Base-by-base conservation (phyloP, 306 rosid genomes). In the Mimosa pudica region DNA sequence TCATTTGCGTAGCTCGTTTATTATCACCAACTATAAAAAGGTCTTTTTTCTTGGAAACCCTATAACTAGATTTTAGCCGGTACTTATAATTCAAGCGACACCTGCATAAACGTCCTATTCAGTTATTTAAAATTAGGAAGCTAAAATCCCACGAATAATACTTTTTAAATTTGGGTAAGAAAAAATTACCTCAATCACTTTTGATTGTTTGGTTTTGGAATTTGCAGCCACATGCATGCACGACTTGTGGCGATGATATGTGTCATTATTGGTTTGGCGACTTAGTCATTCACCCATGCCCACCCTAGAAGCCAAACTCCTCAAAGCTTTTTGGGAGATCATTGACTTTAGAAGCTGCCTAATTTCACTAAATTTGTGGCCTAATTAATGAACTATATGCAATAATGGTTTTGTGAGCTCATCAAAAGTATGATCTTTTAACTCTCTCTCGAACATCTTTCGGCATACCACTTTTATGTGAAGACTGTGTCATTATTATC, bases 341-440 rank as follows among this genome's bases (percentile, higher is more conserved):
- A 81, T 87, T 83, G 90, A 79, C 82, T 85, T 84, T 58, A 66
- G 35, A 49, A 67, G 83, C 70, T 24, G 73, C 87, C 85, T 82
- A 83, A 86, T 67, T 77, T 77, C 79, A 77, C 63, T 65, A 55
- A 35, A 52, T 77, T 58, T 60, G 46, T 38, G 41, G 66, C 54
- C 67, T 76, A 76, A 79, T 84, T 64, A 75, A 77, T 84, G 89
- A 83, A 71, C 74, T 44, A 42, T 10, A 4, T 8, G 18, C 74
- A 84, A 85, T 72, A 83, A 80, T 89, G 80, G 79, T 76, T 10
- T 73, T 83, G 77, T 65, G 75, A 78, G 41, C 79, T 46, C 73
- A 70, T 46, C 49, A 82, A 81, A 60, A 55, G 55, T 70, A 24
- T 76, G 70, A 80, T 44, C 74, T 63, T 78, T 81, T 54, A 49